These are phyloP conservation scores for Jatropha multifida DNA, from an alignment of 441 rosid genomes.

Conservation along the genomic window DNA sequence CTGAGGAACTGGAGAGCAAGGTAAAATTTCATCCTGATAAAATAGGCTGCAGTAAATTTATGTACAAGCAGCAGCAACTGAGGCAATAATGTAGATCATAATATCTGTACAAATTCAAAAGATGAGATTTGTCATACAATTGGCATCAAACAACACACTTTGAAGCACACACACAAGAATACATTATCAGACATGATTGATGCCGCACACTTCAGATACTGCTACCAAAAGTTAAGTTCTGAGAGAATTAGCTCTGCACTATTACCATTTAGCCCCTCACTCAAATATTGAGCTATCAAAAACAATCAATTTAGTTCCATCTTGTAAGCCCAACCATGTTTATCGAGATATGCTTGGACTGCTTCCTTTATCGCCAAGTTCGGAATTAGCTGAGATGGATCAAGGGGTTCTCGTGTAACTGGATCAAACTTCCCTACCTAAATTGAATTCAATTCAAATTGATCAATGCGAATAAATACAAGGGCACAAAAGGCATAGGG, in stretches of 20 bases:
- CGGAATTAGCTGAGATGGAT: slow-evolving; percentile 52
- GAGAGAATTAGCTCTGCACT: neutral
- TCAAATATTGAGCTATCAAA: neutral
- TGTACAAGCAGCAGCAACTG: slow-evolving; percentile 13
- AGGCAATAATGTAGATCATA: neutral
- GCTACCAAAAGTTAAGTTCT: neutral
- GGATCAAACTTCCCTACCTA: slow-evolving; percentile 97
- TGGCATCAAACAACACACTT: slow-evolving; percentile 13
- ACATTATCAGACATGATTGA: slow-evolving; percentile 5
- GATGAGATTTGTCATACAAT: neutral
- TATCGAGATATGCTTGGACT: slow-evolving; percentile 67
- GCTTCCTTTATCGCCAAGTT: slow-evolving; percentile 90
- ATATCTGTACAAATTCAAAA: slow-evolving; percentile 28
- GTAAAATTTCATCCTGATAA: neutral
- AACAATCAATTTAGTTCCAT: slow-evolving; percentile 20
- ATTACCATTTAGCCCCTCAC: neutral
- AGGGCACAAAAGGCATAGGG: neutral
- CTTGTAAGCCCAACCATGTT: slow-evolving; percentile 86
- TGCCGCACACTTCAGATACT: slow-evolving; percentile 11
- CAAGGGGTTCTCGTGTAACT: slow-evolving; percentile 59
- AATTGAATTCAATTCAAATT: neutral
- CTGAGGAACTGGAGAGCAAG: too few relatives aligned
- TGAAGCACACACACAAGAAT: slow-evolving; percentile 8
- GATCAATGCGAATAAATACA: slow-evolving; percentile 5
- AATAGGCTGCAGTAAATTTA: neutral